These are phyloP conservation scores for Phytopythium chamaehyphon DNA, from an alignment of 352 stramenopile species.

Conservation along the genomic window DNA sequence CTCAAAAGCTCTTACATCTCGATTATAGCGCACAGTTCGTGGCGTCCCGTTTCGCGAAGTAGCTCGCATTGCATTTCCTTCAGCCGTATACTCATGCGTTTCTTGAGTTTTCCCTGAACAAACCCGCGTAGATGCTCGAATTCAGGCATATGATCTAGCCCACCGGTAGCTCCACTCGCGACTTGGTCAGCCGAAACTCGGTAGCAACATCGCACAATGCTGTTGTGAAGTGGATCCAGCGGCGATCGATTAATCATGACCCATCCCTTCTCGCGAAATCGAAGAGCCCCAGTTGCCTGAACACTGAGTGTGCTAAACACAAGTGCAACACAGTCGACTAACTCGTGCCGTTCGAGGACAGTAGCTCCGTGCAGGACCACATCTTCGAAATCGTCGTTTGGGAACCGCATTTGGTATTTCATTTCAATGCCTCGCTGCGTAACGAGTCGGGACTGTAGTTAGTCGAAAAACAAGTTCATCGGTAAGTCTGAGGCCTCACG, in stretches of 20 bases:
- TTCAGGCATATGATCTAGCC: background rate
- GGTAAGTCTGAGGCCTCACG: background rate
- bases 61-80: conserved; percentile 2
- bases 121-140: background rate
- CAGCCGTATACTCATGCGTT: conserved; percentile 1
- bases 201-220: conserved; percentile 2
- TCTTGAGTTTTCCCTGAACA: background rate
- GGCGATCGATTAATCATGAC: conserved; percentile 5
- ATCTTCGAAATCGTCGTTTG: background rate
- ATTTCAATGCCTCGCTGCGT: conserved; percentile 1
- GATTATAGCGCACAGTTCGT: conserved; percentile 1
- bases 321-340: background rate
- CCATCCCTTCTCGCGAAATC: conserved; percentile 1
- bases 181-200: background rate
- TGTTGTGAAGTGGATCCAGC: conserved; percentile 1
- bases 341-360: background rate
- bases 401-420: background rate
- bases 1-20: background rate
- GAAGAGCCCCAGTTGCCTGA: background rate
- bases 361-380: background rate
- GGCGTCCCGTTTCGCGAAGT: background rate
- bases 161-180: background rate
- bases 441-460: too few relatives aligned
- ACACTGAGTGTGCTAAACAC: background rate
- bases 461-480: background rate